Base-by-base conservation (phyloP, 768 basidiomycete species). In the Sporobolomyces phaffii region DNA sequence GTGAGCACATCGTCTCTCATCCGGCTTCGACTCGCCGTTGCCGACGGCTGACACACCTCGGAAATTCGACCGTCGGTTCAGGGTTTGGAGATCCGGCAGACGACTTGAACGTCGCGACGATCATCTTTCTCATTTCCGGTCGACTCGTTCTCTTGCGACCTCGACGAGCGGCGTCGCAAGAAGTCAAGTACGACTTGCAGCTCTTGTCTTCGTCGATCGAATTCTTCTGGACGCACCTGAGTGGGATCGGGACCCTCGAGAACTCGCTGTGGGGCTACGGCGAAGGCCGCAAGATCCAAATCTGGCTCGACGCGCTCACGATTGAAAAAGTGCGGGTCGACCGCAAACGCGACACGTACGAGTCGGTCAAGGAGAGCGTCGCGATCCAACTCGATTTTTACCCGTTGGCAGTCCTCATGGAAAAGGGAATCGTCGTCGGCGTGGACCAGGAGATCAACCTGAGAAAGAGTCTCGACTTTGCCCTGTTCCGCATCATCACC, bases 231-330 rank as follows among this genome's bases (percentile, higher is more conserved):
- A 96, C 93, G 60, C 94, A 97, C 80, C 81, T 99, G 47, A 85
- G 88, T 43, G 94, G 94, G 2, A 91, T 99, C 44, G 89, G 87
- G 9, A 85, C 90, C 3, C 79, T 99, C 51, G 94, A 98, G 76
- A 99, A 99, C 78, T 97, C 93, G 9, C 80, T 99, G 26, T 99
- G 94, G 94, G 94, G 87, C 1, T 99, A 90, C 77, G 94, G 97
- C 70, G 94, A 97, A 70, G 94, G 92, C 4, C 82, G 84, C 65
- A 85, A 85, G 14, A 87, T 99, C 73, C 81, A 91, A 34, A 86
- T 98, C 20, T 99, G 96, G 96, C 80, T 99, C 29, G 93, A 98
- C 76, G 94, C 94, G 6, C 81, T 99, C 54, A 85, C 90, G 1
- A 90, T 99, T 62, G 94, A 97, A 76, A 80, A 79, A 80, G 63